Evolutionary conservation across 805 yeast species (phyloP).

Genomic region (Suhomyces pyralidae): DNA sequence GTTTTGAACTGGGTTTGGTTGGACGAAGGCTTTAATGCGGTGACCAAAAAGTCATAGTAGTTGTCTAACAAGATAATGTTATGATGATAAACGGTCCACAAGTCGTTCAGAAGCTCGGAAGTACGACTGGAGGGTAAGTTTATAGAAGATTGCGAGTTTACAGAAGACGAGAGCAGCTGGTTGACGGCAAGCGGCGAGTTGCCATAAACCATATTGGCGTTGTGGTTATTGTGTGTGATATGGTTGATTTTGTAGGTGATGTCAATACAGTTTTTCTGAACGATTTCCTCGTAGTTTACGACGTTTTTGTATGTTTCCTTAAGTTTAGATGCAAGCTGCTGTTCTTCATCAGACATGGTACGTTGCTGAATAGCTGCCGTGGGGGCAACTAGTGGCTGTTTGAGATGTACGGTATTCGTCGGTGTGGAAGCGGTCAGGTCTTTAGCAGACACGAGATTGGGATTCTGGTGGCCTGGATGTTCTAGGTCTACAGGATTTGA

Average conservation of each 20-base stretch:
- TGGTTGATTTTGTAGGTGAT: constrained; percentile 50
- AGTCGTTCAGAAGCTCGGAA: constrained; percentile 54
- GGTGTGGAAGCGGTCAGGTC: constrained; percentile 8
- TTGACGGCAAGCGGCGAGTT: constrained; percentile 12
- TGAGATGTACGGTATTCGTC: constrained; percentile 5
- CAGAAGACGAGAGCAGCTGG: constrained; percentile 14
- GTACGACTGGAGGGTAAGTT: constrained; percentile 26
- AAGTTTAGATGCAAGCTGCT: constrained; percentile 61
- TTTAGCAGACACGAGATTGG: constrained; percentile 1
- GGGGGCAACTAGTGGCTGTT: constrained; percentile 2
- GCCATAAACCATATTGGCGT: constrained; percentile 16
- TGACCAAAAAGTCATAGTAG: constrained; percentile 67
- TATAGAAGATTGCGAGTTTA: constrained; percentile 9
- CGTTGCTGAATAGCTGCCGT: constrained; percentile 13
- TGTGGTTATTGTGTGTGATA: constrained; percentile 33
- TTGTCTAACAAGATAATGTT: constrained; percentile 65
- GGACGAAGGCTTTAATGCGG: constrained; percentile 63
- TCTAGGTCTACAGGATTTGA: constrained; percentile 29
- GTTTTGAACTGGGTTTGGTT: constrained; percentile 55
- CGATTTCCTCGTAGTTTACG: constrained; percentile 62
- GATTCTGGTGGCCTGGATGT: background rate
- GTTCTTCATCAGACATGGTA: constrained; percentile 56
- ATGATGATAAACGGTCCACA: constrained; percentile 70
- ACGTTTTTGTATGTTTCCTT: constrained; percentile 74
- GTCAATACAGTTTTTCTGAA: constrained; percentile 67